phyloP scores from a whole-genome alignment of 2,329 filamentous ascomycete species.

The Simplicillium aogashimaense region DNA sequence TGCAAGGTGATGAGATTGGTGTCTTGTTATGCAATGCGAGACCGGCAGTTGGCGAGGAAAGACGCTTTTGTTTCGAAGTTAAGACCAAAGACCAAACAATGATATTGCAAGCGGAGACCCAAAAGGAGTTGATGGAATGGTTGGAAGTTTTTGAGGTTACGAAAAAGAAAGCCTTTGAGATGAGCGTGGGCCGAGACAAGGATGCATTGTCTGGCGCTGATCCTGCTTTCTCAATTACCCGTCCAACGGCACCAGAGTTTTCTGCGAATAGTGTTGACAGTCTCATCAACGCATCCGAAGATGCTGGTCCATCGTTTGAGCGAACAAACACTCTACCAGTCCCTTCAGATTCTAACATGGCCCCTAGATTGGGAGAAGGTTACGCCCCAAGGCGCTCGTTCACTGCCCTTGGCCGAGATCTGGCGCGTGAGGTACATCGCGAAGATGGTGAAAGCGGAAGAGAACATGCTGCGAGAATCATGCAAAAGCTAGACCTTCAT shows the following conservation, averaged over 20 bases:
- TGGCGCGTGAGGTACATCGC: slow-evolving; percentile 23
- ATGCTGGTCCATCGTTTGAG: slow-evolving; percentile 33
- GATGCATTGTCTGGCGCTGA: slow-evolving; percentile 41
- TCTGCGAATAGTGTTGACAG: slow-evolving; percentile 69
- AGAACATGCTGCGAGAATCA: slow-evolving; percentile 79
- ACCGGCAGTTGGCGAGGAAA: slow-evolving; percentile 83
- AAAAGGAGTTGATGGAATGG: slow-evolving; percentile 88
- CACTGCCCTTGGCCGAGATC: slow-evolving; percentile 36
- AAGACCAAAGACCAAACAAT: slow-evolving; percentile 94
- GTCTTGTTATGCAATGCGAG: slow-evolving; percentile 89
- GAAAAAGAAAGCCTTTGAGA: slow-evolving; percentile 85
- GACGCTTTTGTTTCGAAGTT: slow-evolving; percentile 94
- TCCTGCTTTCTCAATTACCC: slow-evolving; percentile 85
- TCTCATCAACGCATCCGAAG: slow-evolving; percentile 47
- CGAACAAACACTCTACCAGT: slow-evolving; percentile 55
- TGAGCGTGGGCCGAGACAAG: slow-evolving; percentile 44
- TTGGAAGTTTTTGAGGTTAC: slow-evolving; percentile 86
- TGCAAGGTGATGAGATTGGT: slow-evolving; percentile 93
- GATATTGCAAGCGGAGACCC: slow-evolving; percentile 85
- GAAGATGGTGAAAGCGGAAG: slow-evolving; percentile 66
- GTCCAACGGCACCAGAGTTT: slow-evolving; percentile 81
- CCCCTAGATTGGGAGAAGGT: slow-evolving; percentile 40
- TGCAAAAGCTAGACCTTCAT: slow-evolving; percentile 85
- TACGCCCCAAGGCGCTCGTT: slow-evolving; percentile 42
- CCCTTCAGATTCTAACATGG: slow-evolving; percentile 46